These are phyloP conservation scores for Phytophthora syringae DNA, from an alignment of 352 stramenopile species.

Conservation along the genomic window DNA sequence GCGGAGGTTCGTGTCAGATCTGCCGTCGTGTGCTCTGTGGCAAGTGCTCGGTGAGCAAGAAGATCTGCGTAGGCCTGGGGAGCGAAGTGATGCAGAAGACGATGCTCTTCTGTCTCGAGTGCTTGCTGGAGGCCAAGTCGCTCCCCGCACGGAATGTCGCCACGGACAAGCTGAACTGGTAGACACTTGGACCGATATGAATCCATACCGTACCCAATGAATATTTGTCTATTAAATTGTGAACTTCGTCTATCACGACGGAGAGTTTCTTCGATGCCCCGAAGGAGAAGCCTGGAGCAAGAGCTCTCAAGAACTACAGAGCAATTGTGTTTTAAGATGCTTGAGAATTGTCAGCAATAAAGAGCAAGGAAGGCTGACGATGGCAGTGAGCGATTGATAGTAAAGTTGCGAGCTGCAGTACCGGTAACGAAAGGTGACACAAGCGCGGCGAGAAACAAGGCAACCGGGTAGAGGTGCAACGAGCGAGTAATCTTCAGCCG, in stretches of 20 bases:
- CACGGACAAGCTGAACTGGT: constrained; percentile 35
- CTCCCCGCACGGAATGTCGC: constrained; percentile 32
- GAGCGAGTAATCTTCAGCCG: constrained; percentile 12
- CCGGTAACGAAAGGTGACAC: too few relatives aligned
- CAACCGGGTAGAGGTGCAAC: constrained; percentile 13
- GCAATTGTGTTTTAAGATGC: too few relatives aligned
- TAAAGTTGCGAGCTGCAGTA: too few relatives aligned
- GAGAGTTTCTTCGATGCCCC: too few relatives aligned
- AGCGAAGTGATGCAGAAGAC: constrained; percentile 38
- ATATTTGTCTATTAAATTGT: constrained; percentile 7
- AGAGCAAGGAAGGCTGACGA: too few relatives aligned
- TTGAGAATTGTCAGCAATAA: too few relatives aligned
- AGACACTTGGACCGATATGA: constrained; percentile 18
- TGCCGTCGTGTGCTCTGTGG: constrained; percentile 45
- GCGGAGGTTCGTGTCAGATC: constrained; percentile 40
- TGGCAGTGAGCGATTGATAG: too few relatives aligned
- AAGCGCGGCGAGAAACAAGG: too few relatives aligned
- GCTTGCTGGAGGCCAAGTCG: constrained; percentile 52
- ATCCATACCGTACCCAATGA: constrained; percentile 20
- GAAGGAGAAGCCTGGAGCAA: too few relatives aligned
- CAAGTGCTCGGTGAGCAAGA: constrained; percentile 49
- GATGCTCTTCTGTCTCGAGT: constrained; percentile 50
- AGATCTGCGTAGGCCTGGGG: constrained; percentile 39
- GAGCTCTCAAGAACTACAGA: too few relatives aligned
- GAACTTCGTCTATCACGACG: too few relatives aligned